Evolutionary conservation across 495 filamentous ascomycete genomes (phyloP), one percentile per base, ranked within the genome.

Genomic region (Penicillium canescens): DNA sequence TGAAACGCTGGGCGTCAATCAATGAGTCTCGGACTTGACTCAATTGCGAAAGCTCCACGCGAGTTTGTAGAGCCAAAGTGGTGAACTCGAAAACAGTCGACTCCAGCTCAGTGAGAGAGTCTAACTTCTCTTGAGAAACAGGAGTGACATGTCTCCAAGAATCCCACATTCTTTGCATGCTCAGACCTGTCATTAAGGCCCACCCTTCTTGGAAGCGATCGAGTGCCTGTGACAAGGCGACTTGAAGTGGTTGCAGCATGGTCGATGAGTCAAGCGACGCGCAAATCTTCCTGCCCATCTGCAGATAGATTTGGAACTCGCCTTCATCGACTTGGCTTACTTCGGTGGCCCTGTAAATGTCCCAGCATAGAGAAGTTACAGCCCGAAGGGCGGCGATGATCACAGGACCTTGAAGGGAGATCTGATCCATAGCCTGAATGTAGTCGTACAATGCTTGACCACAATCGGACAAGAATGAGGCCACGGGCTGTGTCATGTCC

Each of bases 131-230:
- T 28, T 82, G 69, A 21, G 79, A 81, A 18, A 72, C 62, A 21
- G 84, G 77, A 4, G 88, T 83, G 6, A 76, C 71, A 11, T 92
- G 91, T 58, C 84, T 80, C 58, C 93, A 83, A 0, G 69, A 56
- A 35, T 79, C 78, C 94, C 94, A 98, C 1, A 98, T 76, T 23
- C 69, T 70, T 63, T 96, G 90, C 90, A 98, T 96, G 55, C 83
- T 86, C 14, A 91, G 78, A 2, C 92, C 92, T 3, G 84, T 92
- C 0, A 75, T 82, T 6, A 94, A 71, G 40, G 85, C 82, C 76
- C 75, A 80, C 4, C 68, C 69, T 44, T 69, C 70, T 44, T 76
- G 69, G 62, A 86, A 82, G 4, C 59, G 63, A 39, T 68, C 53
- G 24, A 85, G 70, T 3, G 73, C 72, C 28, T 63, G 60, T 10